Percentiles rank a stretch among this genome's conserved stretches.
Evolutionary conservation across 495 filamentous ascomycete species (phyloP).

Genomic region (Talaromyces thailandensis): DNA sequence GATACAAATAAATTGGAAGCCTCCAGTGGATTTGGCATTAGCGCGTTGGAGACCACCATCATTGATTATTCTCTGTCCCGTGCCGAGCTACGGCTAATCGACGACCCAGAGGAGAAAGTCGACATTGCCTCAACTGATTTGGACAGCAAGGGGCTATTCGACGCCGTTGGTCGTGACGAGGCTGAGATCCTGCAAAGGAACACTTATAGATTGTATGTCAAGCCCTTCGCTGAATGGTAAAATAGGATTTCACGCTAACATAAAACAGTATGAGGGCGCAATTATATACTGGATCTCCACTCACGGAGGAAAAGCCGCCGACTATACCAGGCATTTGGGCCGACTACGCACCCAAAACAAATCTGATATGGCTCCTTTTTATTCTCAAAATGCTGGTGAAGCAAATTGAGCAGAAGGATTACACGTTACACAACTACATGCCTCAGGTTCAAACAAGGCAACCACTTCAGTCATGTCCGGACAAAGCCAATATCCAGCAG

Average conservation of each 20-base stretch:
- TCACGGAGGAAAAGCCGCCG: slow-evolving; percentile 19
- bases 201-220: slow-evolving; percentile 32
- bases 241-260: neutral
- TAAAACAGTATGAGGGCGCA: slow-evolving; percentile 29
- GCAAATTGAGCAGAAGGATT: slow-evolving; percentile 22
- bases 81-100: slow-evolving; percentile 28
- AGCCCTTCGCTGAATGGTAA: neutral
- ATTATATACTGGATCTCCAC: slow-evolving; percentile 27
- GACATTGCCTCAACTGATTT: slow-evolving; percentile 37
- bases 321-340: slow-evolving; percentile 34
- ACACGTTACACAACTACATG: neutral
- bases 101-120: slow-evolving; percentile 14
- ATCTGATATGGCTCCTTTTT: slow-evolving; percentile 43
- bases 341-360: slow-evolving; percentile 37
- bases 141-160: slow-evolving; percentile 38
- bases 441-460: slow-evolving; percentile 14
- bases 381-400: slow-evolving; percentile 38
- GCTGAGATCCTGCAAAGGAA: slow-evolving; percentile 31
- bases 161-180: slow-evolving; percentile 34
- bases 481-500: slow-evolving; percentile 17
- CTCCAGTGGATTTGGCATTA: slow-evolving; percentile 53
- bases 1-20: slow-evolving; percentile 15
- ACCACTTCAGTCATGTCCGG: slow-evolving; percentile 28
- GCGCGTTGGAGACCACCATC: slow-evolving; percentile 66
- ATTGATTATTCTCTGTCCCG: slow-evolving; percentile 88